Base-by-base conservation (phyloP, 2,329 filamentous ascomycete genomes). In the Exophiala sp. region DNA sequence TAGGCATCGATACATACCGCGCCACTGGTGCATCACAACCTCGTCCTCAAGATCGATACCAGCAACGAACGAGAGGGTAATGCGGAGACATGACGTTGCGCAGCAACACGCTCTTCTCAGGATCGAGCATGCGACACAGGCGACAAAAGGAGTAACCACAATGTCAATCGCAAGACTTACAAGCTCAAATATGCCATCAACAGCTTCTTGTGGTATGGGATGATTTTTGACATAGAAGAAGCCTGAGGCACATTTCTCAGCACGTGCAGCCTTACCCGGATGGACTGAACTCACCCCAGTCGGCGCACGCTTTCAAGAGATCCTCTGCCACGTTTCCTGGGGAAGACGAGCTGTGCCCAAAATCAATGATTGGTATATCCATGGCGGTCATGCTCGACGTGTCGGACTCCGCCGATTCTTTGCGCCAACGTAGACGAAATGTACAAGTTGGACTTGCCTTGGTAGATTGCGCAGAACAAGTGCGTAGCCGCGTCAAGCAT, bases 181-280 rank as follows among this genome's bases (percentile, higher is more conserved):
- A 6, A 85, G 75, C 7, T 80, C 78, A 59, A 83, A 85, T 59
- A 85, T 82, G 0, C 72, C 68, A 59, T 84, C 77, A 3, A 85
- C 74, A 64, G 81, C 69, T 32, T 80, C 77, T 63, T 83, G 78
- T 0, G 69, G 71, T 2, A 85, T 69, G 12, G 80, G 80, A 57
- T 79, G 82, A 66, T 84, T 83, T 55, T 75, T 78, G 21, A 85
- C 76, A 58, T 84, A 84, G 70, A 85, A 85, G 70, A 84, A 81
- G 1, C 81, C 79, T 54, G 34, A 14, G 21, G 33, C 41, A 8
- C 5, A n/a, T 18, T 34, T 43, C 20, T 54, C n/a, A 50, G 52
- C 40, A 50, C 40, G 5, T 35, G 14, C 7, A 14, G 24, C 9
- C 5, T 12, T 8, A 43, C 41, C n/a, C 29, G 6, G 29, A 24